Evolutionary conservation across 75 land plant genomes (phyloP).

Genomic region (Selaginella moellendorffii): DNA sequence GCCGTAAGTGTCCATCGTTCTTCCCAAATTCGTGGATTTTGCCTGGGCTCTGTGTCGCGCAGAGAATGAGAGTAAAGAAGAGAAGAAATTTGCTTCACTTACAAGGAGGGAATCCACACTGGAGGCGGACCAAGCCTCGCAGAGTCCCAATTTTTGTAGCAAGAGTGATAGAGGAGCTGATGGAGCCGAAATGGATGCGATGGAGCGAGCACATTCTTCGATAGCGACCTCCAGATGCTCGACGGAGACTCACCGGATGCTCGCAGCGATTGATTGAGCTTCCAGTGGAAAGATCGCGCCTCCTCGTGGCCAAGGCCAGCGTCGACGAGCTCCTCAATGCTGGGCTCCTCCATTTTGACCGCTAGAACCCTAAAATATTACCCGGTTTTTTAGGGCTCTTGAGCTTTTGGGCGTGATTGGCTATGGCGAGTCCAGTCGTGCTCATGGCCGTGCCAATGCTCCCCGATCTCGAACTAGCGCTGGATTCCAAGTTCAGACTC

Average conservation of each 20-base stretch:
- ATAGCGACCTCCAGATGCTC: constrained; percentile 35
- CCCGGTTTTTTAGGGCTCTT: constrained; percentile 1
- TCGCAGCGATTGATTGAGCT: background rate
- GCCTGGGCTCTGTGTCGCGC: constrained; percentile 31
- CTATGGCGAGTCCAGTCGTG: constrained; percentile 20
- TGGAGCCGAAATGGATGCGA: constrained; percentile 62
- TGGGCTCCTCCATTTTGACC: background rate
- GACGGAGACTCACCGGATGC: background rate
- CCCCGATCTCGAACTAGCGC: constrained; percentile 36
- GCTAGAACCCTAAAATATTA: background rate
- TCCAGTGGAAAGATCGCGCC: background rate
- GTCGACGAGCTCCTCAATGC: background rate
- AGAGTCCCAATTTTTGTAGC: constrained; percentile 41
- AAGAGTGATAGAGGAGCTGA: constrained; percentile 67
- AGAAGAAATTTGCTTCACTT: too few species aligned
- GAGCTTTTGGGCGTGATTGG: background rate
- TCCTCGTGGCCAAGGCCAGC: background rate
- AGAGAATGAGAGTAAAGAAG: too few species aligned
- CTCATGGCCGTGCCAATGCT: constrained; percentile 36
- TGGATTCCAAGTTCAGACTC: constrained; percentile 39
- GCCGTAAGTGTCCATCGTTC: constrained; percentile 42
- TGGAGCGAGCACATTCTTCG: constrained; percentile 38
- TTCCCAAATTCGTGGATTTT: constrained; percentile 45
- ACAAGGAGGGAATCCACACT: constrained; percentile 76
- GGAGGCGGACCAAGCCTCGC: constrained; percentile 32